Evolutionary conservation across 2,329 filamentous ascomycete species (phyloP), one percentile per base, ranked within the genome.

Genomic region (Arthrocladium fulminans): DNA sequence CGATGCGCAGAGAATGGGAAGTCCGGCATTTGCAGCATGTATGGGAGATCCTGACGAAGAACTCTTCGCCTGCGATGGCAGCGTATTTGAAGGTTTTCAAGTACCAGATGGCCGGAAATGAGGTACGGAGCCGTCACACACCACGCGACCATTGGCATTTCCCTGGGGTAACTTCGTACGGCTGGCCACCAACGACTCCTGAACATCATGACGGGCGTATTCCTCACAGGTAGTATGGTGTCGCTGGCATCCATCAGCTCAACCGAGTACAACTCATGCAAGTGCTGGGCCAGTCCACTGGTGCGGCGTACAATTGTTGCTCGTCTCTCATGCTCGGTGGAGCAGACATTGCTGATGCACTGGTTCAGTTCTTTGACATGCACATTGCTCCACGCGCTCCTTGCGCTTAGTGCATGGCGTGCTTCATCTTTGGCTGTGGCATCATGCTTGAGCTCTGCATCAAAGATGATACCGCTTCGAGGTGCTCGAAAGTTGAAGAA

Each of bases 71-170:
- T 25, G 29, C 15, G 23, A 13, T 63, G 7, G 46, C 44, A 19
- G 43, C 39, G 7, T 68, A 65, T 46, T 40, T 65, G 20, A 56
- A 64, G 35, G 64, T 65, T 0, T 34, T 69, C 22, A 61, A 67
- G 47, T 63, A 58, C 23, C 59, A 62, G 48, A 61, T 66, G 56
- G 60, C 60, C 41, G 62, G 63, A 2, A 66, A 66, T 51, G 63
- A 65, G 55, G 34, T 50, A 13, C 65, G 62, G 62, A 64, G 61
- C 4, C 6, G 6, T 6, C 6, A 35, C 6, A 35, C 32, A 5
- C 32, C 32, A 15, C 32, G 32, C n/a, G n/a, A n/a, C n/a, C 45
- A 19, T 40, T 47, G n/a, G 34, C 45, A 2, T 35, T 47, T 17
- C 35, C 37, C 19, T 39, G 32, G 32, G 45, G 45, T 12, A 12